Conservation (phyloP, 129 eudicot genomes). For the Gnaphalium uliginosum region DNA sequence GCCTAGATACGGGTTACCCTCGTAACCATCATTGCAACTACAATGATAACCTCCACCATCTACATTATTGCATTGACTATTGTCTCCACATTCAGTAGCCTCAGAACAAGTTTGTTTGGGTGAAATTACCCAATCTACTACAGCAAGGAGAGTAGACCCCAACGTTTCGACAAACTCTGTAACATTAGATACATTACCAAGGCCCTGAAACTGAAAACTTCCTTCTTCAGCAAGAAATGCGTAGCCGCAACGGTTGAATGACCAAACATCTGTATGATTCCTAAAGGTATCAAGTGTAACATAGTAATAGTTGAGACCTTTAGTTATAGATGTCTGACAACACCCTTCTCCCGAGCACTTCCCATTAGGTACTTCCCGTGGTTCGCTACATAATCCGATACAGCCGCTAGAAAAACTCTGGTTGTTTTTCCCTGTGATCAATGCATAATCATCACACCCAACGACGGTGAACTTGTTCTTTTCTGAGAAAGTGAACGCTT, state of each 20-base stretch:
- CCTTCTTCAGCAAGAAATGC: slow-evolving; percentile 44
- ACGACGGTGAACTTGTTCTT: slow-evolving; percentile 35
- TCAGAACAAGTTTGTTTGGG: too few species aligned
- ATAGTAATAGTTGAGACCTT: slow-evolving; percentile 11
- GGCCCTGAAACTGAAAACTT: slow-evolving; percentile 22
- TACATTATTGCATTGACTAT: too few species aligned
- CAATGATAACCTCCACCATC: too few species aligned
- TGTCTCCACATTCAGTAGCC: too few species aligned
- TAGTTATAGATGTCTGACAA: slow-evolving; percentile 45
- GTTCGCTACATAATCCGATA: slow-evolving; percentile 19
- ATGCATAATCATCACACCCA: slow-evolving; percentile 40
- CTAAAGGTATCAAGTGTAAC: neutral
- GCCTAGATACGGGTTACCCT: too few species aligned
- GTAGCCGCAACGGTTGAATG: slow-evolving; percentile 34
- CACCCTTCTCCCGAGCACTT: slow-evolving; percentile 44
- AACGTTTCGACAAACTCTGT: neutral
- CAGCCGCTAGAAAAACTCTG: slow-evolving; percentile 29
- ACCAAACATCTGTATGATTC: neutral
- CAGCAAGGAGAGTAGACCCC: neutral
- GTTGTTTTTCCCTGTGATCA: neutral
- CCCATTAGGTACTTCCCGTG: slow-evolving; percentile 21
- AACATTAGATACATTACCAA: slow-evolving; percentile 14
- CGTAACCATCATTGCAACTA: too few species aligned
- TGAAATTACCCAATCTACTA: too few species aligned
- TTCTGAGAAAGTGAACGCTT: slow-evolving; percentile 30